A percentile compares a stretch with the other conserved stretches of the same genome.
These are phyloP conservation scores for Syzygium aromaticum DNA, from an alignment of 345 rosid genomes.

Conservation along the genomic window DNA sequence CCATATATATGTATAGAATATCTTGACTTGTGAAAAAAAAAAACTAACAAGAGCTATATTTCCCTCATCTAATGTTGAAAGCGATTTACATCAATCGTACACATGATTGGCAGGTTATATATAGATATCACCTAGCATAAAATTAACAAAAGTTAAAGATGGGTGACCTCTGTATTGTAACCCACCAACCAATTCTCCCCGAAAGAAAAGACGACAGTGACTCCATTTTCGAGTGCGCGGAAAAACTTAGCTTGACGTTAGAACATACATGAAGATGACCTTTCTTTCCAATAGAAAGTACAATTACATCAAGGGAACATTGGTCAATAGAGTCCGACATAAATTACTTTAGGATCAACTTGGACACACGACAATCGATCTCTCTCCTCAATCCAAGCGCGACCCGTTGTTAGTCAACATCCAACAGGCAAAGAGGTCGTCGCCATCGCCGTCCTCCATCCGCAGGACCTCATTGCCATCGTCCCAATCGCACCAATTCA, in stretches of 20 bases:
- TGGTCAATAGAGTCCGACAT: neutral
- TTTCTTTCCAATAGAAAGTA: neutral
- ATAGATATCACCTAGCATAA: neutral
- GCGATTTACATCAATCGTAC: neutral
- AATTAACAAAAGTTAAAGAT: neutral
- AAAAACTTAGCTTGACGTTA: neutral
- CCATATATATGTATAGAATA: neutral
- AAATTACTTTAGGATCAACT: neutral
- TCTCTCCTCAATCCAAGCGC: conserved; percentile 23
- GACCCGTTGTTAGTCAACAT: conserved; percentile 31
- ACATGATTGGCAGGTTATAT: neutral
- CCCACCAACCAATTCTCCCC: neutral
- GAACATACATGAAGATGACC: neutral
- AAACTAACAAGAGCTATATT: neutral
- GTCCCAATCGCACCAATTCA: neutral
- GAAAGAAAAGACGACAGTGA: neutral
- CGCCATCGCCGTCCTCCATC: conserved; percentile 2
- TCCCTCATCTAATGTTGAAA: neutral
- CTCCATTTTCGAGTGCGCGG: neutral
- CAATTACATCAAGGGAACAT: neutral
- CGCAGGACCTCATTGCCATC: conserved; percentile 25
- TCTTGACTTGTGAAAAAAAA: neutral
- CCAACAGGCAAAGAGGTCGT: conserved; percentile 67
- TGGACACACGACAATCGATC: neutral
- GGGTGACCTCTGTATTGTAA: neutral